A percentile compares a stretch with the other conserved stretches of the same genome.
Evolutionary conservation across 805 yeast species (phyloP).

Genomic region (Candida nonsorbophila): DNA sequence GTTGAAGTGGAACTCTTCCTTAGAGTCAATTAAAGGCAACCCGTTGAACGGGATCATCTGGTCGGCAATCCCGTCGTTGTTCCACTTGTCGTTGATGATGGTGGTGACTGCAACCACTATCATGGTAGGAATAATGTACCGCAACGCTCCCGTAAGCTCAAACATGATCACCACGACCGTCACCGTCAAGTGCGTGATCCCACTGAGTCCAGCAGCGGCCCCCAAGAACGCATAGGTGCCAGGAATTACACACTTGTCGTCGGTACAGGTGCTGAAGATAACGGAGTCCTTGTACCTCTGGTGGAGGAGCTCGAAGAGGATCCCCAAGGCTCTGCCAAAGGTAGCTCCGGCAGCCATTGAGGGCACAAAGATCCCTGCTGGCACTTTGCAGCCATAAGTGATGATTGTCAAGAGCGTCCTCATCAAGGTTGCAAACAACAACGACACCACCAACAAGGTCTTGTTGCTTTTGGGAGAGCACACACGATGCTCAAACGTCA

Average conservation of each 20-base stretch:
- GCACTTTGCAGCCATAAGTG: conserved; percentile 89
- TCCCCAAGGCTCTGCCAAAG: conserved; percentile 83
- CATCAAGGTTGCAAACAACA: conserved; percentile 65
- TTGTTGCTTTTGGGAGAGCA: conserved; percentile 29
- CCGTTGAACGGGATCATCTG: conserved; percentile 90
- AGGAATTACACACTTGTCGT: conserved; percentile 65
- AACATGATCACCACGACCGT: conserved; percentile 95
- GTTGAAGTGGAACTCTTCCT: conserved; percentile 57
- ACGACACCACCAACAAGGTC: conserved; percentile 41
- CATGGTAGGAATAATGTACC: conserved; percentile 93
- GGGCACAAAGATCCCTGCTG: conserved; percentile 97
- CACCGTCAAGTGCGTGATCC: conserved; percentile 87
- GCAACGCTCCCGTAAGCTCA: conserved; percentile 91
- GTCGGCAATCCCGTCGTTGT: conserved; percentile 87
- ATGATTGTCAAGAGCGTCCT: conserved; percentile 70
- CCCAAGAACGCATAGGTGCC: conserved; percentile 96
- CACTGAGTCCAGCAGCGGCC: conserved; percentile 92
- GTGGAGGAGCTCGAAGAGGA: conserved; percentile 50
- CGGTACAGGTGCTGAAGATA: conserved; percentile 26
- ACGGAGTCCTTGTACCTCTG: conserved; percentile 27
- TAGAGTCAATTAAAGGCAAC: conserved; percentile 70
- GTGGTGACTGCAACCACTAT: conserved; percentile 88
- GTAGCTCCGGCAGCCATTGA: conserved; percentile 97
- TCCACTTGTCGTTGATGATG: conserved; percentile 69
- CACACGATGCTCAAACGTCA: conserved; percentile 34